Conservation (phyloP, 345 rosid species). For the Limnanthes douglasii region DNA sequence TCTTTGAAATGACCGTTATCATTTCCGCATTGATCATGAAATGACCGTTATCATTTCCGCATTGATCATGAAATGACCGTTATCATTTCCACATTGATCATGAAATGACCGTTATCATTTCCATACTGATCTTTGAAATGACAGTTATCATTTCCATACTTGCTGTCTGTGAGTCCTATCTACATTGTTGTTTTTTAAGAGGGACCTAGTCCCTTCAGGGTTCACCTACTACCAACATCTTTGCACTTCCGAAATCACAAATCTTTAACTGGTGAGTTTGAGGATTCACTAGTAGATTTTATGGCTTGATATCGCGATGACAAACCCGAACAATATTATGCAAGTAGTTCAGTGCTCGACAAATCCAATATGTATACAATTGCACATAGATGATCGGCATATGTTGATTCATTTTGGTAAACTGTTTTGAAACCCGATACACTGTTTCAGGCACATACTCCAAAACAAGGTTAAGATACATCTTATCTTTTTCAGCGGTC, state of each 20-base stretch:
- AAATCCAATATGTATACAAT: constrained; percentile 73
- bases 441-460: constrained; percentile 91
- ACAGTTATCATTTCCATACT: no score
- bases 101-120: no score
- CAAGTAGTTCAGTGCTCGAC: constrained; percentile 2
- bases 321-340: constrained; percentile 30
- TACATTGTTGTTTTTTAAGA: no score
- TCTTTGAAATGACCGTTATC: no score
- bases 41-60: no score
- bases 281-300: constrained; percentile 82
- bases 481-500: constrained; percentile 77
- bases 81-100: no score
- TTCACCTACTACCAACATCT: constrained; percentile 73
- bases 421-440: constrained; percentile 70
- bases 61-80: no score
- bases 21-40: no score
- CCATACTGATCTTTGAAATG: no score
- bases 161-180: no score
- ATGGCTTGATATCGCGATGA: constrained; percentile 93
- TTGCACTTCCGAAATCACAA: constrained; percentile 97
- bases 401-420: constrained; percentile 66
- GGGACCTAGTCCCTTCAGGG: no score
- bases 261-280: constrained; percentile 81
- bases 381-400: constrained; percentile 77
- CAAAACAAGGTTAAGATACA: constrained; percentile 88